These are phyloP conservation scores for Cyclanthera cordifolia DNA, from an alignment of 306 rosid genomes.

Conservation along the genomic window DNA sequence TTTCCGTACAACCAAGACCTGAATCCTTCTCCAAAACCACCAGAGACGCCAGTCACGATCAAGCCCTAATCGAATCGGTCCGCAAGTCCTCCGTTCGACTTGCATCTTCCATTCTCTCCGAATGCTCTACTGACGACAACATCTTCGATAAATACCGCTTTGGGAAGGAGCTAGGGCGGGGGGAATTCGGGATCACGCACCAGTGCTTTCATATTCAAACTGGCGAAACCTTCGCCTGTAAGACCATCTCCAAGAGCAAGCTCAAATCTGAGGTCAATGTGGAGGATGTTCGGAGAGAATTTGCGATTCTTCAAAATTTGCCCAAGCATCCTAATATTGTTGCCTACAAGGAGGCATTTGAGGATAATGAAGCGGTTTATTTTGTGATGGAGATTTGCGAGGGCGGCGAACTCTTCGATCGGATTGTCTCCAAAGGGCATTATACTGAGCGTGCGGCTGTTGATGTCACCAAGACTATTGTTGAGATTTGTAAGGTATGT, in stretches of 20 bases:
- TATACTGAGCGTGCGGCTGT: too few species aligned
- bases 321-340: too few species aligned
- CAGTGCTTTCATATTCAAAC: constrained; percentile 56
- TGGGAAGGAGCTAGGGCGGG: constrained; percentile 80
- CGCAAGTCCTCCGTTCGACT: constrained; percentile 15
- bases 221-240: constrained; percentile 46
- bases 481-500: neutral
- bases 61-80: constrained; percentile 14
- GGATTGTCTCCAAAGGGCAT: too few species aligned
- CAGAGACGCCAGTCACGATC: constrained; percentile 3
- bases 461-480: too few species aligned
- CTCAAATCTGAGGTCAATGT: too few species aligned
- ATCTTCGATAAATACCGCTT: constrained; percentile 40
- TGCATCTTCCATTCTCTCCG: constrained; percentile 20
- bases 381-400: too few species aligned
- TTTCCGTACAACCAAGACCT: constrained; percentile 34
- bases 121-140: constrained; percentile 31
- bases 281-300: too few species aligned
- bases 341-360: too few species aligned
- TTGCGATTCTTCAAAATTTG: too few species aligned
- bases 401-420: too few species aligned
- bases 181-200: constrained; percentile 87
- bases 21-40: constrained; percentile 16
- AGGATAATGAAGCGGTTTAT: too few species aligned
- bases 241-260: too few species aligned